Evolutionary conservation across 768 basidiomycete species (phyloP).

Genomic region (Amanita rubescens): DNA sequence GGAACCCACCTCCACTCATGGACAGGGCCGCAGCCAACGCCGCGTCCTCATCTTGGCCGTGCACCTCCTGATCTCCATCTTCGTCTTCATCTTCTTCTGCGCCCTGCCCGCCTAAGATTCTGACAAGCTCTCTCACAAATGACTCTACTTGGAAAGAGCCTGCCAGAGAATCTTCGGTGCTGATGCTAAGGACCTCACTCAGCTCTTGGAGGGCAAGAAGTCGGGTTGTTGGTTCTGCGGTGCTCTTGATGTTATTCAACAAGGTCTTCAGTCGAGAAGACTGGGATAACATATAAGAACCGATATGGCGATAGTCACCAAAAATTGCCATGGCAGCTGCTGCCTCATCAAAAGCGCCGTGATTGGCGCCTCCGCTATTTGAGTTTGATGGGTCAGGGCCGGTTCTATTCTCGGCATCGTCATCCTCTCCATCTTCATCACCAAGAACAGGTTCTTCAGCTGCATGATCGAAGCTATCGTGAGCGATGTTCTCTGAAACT

Average conservation of each 20-base stretch:
- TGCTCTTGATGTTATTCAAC: slow-evolving; percentile 80
- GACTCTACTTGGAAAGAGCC: slow-evolving; percentile 94
- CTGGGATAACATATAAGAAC: slow-evolving; percentile 89
- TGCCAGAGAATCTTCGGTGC: slow-evolving; percentile 93
- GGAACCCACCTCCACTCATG: slow-evolving; percentile 60
- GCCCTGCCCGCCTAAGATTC: slow-evolving; percentile 79
- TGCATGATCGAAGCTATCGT: slow-evolving; percentile 33
- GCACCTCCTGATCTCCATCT: slow-evolving; percentile 58
- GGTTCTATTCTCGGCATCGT: slow-evolving; percentile 37
- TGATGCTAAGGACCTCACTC: slow-evolving; percentile 90
- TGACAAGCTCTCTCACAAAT: slow-evolving; percentile 87
- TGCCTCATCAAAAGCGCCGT: slow-evolving; percentile 57
- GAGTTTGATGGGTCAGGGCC: slow-evolving; percentile 29
- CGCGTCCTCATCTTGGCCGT: slow-evolving; percentile 75
- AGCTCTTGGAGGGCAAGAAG: slow-evolving; percentile 90
- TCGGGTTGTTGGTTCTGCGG: slow-evolving; percentile 79
- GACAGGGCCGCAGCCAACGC: slow-evolving; percentile 85
- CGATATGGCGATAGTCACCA: slow-evolving; percentile 81
- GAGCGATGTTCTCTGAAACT: slow-evolving; percentile 30
- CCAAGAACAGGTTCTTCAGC: slow-evolving; percentile 34
- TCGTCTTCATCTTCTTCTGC: slow-evolving; percentile 68
- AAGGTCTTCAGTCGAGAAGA: slow-evolving; percentile 85
- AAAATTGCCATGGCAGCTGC: slow-evolving; percentile 73
- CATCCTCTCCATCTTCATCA: slow-evolving; percentile 30
- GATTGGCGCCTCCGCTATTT: slow-evolving; percentile 34